A percentile compares a stretch with the other conserved stretches of the same genome.
These are phyloP conservation scores for Melampsora americana DNA, from an alignment of 1,284 basidiomycete species.

Conservation along the genomic window DNA sequence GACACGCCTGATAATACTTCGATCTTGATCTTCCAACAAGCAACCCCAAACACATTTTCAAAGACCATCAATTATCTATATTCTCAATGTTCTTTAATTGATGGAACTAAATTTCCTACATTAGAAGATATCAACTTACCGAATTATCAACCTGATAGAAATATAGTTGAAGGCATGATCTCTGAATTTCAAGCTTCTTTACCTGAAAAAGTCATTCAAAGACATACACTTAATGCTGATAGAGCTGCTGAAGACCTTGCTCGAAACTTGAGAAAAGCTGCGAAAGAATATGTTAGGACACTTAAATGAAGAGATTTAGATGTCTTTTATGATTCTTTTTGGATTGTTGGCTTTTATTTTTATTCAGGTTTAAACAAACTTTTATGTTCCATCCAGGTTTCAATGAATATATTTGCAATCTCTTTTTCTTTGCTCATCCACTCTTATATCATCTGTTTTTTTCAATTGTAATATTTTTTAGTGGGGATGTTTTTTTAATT, in stretches of 20 bases:
- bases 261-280: slow-evolving; percentile 15
- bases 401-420: no score
- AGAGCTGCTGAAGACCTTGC: slow-evolving; percentile 11
- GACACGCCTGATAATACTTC: background rate
- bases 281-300: slow-evolving; percentile 17
- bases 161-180: slow-evolving; percentile 13
- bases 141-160: slow-evolving; percentile 4
- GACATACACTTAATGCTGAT: slow-evolving; percentile 22
- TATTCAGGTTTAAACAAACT: no score
- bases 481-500: no score
- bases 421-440: no score
- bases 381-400: no score
- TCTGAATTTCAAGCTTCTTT: slow-evolving; percentile 9
- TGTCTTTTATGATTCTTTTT: no score
- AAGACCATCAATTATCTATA: slow-evolving; percentile 15
- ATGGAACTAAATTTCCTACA: background rate
- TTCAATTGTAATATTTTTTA: no score
- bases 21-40: slow-evolving; percentile 2
- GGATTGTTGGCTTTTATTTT: no score
- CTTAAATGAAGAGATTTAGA: background rate
- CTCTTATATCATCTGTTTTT: no score
- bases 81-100: slow-evolving; percentile 3
- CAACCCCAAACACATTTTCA: background rate
- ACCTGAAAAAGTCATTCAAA: background rate
- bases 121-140: background rate